These are phyloP conservation scores for Mortierella sp. DNA, from an alignment of 371 early-diverging fungal genomes.

Conservation along the genomic window DNA sequence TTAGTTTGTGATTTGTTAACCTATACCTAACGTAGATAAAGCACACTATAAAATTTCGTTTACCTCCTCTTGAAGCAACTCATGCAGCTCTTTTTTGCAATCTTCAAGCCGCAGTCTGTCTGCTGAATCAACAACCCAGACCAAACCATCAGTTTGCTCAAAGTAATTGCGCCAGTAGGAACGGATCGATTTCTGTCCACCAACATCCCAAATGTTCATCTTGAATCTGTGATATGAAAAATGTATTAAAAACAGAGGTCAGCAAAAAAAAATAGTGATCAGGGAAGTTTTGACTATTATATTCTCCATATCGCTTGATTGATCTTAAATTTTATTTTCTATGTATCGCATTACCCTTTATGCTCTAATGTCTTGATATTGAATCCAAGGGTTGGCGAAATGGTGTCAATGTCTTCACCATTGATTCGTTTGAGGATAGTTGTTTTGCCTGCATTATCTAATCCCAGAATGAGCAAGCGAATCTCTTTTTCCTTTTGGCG, in stretches of 20 bases:
- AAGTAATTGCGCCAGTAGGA: conserved; percentile 99
- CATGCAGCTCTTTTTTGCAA: conserved; percentile 82
- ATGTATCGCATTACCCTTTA: conserved; percentile 64
- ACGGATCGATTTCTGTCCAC: conserved; percentile 97
- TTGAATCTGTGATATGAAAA: conserved; percentile 65
- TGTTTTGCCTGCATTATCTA: conserved; percentile 99
- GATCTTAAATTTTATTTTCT: neutral
- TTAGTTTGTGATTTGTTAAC: neutral
- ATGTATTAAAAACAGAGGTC: neutral
- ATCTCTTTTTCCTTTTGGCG: conserved; percentile 91
- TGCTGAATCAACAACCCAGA: conserved; percentile 99
- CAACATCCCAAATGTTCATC: conserved; percentile 97
- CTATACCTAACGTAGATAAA: neutral
- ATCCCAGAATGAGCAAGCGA: conserved; percentile 93
- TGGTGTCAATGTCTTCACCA: conserved; percentile 90
- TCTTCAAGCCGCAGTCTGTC: conserved; percentile 88
- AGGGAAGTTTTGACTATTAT: neutral
- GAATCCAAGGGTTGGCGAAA: conserved; percentile 98
- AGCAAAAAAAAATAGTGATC: neutral
- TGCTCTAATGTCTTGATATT: conserved; percentile 95
- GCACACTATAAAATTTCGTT: neutral
- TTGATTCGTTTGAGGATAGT: conserved; percentile 96
- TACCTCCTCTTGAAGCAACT: conserved; percentile 90
- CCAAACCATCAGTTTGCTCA: conserved; percentile 98
- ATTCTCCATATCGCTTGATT: neutral